Percentiles rank a stretch among this genome's conserved stretches.
phyloP scores from a whole-genome alignment of 768 basidiomycete species.

The Clitopilus hobsonii region DNA sequence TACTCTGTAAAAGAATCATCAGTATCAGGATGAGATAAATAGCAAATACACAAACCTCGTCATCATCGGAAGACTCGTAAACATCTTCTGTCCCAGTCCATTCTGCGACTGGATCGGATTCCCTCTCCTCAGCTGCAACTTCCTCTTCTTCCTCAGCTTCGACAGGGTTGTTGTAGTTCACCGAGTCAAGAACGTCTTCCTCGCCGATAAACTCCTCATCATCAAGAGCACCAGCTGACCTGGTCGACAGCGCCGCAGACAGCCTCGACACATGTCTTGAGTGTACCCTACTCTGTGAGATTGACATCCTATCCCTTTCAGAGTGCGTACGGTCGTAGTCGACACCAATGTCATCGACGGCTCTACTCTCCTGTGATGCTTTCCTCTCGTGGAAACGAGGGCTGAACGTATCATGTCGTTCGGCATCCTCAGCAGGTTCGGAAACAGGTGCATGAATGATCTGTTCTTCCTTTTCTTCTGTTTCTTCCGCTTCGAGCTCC shows the following conservation, averaged over 20 bases:
- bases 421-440: constrained; percentile 25
- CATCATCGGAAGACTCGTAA: constrained; percentile 52
- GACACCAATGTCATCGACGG: constrained; percentile 7
- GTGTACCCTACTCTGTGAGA: constrained; percentile 47
- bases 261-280: constrained; percentile 67
- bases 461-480: constrained; percentile 42
- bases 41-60: constrained; percentile 48
- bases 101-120: constrained; percentile 49
- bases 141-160: constrained; percentile 11
- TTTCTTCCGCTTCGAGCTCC: constrained; percentile 71
- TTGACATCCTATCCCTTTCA: constrained; percentile 20
- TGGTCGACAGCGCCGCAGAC: constrained; percentile 64
- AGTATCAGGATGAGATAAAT: constrained; percentile 4
- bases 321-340: constrained; percentile 19
- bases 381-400: constrained; percentile 12
- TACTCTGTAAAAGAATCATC: constrained; percentile 45
- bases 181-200: constrained; percentile 10
- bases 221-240: constrained; percentile 52
- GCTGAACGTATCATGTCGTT: constrained; percentile 10
- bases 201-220: constrained; percentile 26
- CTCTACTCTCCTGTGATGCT: background rate
- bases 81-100: constrained; percentile 85
- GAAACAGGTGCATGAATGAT: constrained; percentile 13
- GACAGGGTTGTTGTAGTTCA: background rate
- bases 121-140: constrained; percentile 19